A percentile compares a stretch with the other conserved stretches of the same genome.
Evolutionary conservation across 192 early-diverging fungal species (phyloP).

Genomic region (Thamnidium elegans): DNA sequence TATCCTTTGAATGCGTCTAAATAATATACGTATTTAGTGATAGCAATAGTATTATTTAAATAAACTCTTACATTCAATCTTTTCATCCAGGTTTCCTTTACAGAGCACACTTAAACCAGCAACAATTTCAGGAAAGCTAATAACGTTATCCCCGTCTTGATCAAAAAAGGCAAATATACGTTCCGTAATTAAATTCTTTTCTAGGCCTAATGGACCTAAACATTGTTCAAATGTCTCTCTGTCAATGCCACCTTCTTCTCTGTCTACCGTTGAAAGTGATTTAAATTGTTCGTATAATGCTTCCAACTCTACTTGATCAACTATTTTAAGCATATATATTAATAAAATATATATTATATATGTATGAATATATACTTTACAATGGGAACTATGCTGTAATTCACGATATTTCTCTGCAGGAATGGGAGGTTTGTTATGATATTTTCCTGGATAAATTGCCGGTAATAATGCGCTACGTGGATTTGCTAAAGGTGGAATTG

Average conservation of each 20-base stretch:
- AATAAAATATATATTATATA: background rate
- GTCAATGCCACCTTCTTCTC: constrained; percentile 67
- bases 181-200: constrained; percentile 81
- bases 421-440: constrained; percentile 22
- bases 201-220: constrained; percentile 79
- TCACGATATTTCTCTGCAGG: constrained; percentile 41
- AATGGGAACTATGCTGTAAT: constrained; percentile 61
- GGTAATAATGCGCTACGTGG: constrained; percentile 67
- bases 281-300: constrained; percentile 88
- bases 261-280: constrained; percentile 68
- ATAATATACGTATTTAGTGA: background rate
- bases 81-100: constrained; percentile 88
- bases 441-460: constrained; percentile 69
- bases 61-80: constrained; percentile 71
- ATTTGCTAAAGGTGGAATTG: constrained; percentile 88
- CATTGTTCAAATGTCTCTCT: constrained; percentile 79
- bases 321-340: constrained; percentile 34
- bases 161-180: constrained; percentile 92
- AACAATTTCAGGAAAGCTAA: constrained; percentile 84
- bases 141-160: constrained; percentile 69
- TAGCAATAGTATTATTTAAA: background rate
- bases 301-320: constrained; percentile 81
- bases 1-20: constrained; percentile 87
- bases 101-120: constrained; percentile 76
- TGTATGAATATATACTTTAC: constrained; percentile 42